Conservation (phyloP, 1,284 basidiomycete species). For the Fomitiporia mediterranea region DNA sequence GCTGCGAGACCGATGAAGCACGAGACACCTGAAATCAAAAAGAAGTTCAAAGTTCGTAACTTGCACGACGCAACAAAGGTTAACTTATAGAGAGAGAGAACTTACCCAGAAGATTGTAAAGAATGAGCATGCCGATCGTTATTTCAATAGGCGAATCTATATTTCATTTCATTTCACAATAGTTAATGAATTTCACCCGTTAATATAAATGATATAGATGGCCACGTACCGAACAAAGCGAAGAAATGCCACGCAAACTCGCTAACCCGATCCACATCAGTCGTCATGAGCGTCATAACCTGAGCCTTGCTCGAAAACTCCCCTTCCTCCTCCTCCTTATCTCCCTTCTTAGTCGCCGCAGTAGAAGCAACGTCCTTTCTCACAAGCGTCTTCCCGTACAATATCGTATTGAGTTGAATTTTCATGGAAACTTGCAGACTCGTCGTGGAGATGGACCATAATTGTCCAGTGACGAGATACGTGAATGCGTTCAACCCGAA, state of each 20-base stretch:
- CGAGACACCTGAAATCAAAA: conserved; percentile 44
- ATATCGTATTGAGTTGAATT: conserved; percentile 79
- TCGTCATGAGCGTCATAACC: conserved; percentile 85
- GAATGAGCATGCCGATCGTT: conserved; percentile 71
- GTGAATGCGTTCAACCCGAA: conserved; percentile 37
- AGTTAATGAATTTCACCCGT: not conserved
- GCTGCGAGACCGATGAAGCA: conserved; percentile 80
- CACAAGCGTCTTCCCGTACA: conserved; percentile 87
- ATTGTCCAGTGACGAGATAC: conserved; percentile 39
- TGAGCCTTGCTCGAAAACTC: conserved; percentile 88
- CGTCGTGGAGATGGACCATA: conserved; percentile 73
- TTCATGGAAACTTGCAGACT: conserved; percentile 68
- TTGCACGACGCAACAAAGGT: too few species aligned
- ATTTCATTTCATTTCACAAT: conserved; percentile 5
- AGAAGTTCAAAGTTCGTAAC: not conserved
- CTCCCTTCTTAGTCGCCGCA: conserved; percentile 32
- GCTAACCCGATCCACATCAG: conserved; percentile 85
- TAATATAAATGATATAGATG: conserved; percentile 22
- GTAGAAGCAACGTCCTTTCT: conserved; percentile 81
- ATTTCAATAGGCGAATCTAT: conserved; percentile 86
- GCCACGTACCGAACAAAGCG: conserved; percentile 48
- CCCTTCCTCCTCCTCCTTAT: conserved; percentile 52
- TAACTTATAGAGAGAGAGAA: too few species aligned
- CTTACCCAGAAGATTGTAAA: conserved; percentile 75
- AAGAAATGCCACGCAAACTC: conserved; percentile 82